phyloP scores from a whole-genome alignment of 2,329 filamentous ascomycete genomes.

The Cladophialophora bantiana region DNA sequence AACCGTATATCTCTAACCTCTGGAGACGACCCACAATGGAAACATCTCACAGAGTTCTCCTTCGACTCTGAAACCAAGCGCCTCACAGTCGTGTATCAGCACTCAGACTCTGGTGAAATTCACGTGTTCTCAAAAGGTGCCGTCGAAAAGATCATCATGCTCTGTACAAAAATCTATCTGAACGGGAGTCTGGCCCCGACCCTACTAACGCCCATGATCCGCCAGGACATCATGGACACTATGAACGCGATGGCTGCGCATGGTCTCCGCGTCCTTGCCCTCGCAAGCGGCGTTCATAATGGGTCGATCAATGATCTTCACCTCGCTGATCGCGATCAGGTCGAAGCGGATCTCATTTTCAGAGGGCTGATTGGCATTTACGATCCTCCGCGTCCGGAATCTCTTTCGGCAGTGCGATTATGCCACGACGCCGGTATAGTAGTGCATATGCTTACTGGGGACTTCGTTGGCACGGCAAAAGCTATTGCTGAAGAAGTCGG shows the following conservation, averaged over 20 bases:
- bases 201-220: conserved; percentile 61
- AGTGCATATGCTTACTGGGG: conserved; percentile 80
- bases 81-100: conserved; percentile 73
- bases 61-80: conserved; percentile 79
- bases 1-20: conserved; percentile 62
- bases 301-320: conserved; percentile 26
- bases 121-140: conserved; percentile 59
- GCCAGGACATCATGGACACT: conserved; percentile 66
- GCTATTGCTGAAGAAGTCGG: conserved; percentile 79
- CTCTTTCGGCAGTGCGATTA: conserved; percentile 69
- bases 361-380: conserved; percentile 80
- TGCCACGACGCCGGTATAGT: conserved; percentile 74
- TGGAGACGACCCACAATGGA: conserved; percentile 61
- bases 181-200: conserved; percentile 52
- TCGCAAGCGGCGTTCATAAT: conserved; percentile 61
- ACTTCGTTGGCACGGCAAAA: conserved; percentile 75
- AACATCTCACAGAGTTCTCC: conserved; percentile 70
- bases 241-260: conserved; percentile 72
- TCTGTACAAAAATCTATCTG: conserved; percentile 63
- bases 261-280: conserved; percentile 72
- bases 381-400: conserved; percentile 79
- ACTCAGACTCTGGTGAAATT: conserved; percentile 37
- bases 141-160: conserved; percentile 71
- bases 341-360: conserved; percentile 73
- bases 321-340: conserved; percentile 57